Conservation (phyloP, 2,329 filamentous ascomycete genomes). For the Claviceps sp. region DNA sequence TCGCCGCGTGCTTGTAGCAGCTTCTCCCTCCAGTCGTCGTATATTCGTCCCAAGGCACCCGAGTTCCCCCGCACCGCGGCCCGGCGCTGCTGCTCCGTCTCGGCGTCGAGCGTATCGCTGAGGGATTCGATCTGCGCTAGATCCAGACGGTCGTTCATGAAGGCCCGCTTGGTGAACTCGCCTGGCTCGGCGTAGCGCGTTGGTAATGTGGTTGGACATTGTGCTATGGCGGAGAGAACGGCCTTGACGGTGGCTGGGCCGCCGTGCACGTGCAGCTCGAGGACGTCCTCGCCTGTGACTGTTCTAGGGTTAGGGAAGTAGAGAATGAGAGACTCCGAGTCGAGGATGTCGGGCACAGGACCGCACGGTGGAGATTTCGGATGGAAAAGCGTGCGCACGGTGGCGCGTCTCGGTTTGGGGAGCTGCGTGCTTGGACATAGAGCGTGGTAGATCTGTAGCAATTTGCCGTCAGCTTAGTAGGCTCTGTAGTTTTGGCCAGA, state of each 20-base stretch:
- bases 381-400: slow-evolving; percentile 61
- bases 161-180: slow-evolving; percentile 88
- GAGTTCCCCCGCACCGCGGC: slow-evolving; percentile 70
- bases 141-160: slow-evolving; percentile 73
- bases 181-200: slow-evolving; percentile 88
- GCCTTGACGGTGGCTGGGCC: slow-evolving; percentile 80
- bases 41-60: slow-evolving; percentile 55
- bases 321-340: slow-evolving; percentile 67
- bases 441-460: slow-evolving; percentile 32
- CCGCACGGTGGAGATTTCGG: slow-evolving; percentile 20
- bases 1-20: slow-evolving; percentile 76
- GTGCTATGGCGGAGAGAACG: slow-evolving; percentile 63
- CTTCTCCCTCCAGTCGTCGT: slow-evolving; percentile 68
- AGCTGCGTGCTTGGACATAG: slow-evolving; percentile 34
- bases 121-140: slow-evolving; percentile 68
- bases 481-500: neutral
- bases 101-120: slow-evolving; percentile 47
- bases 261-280: slow-evolving; percentile 92
- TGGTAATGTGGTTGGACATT: slow-evolving; percentile 21
- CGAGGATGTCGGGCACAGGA: slow-evolving; percentile 37
- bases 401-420: slow-evolving; percentile 44
- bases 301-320: slow-evolving; percentile 72
- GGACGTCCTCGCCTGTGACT: slow-evolving; percentile 81
- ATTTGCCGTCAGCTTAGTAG: neutral
- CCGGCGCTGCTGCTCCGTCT: slow-evolving; percentile 87